Conservation (phyloP, 495 filamentous ascomycete genomes). For the Aspergillus coremiiformis region DNA sequence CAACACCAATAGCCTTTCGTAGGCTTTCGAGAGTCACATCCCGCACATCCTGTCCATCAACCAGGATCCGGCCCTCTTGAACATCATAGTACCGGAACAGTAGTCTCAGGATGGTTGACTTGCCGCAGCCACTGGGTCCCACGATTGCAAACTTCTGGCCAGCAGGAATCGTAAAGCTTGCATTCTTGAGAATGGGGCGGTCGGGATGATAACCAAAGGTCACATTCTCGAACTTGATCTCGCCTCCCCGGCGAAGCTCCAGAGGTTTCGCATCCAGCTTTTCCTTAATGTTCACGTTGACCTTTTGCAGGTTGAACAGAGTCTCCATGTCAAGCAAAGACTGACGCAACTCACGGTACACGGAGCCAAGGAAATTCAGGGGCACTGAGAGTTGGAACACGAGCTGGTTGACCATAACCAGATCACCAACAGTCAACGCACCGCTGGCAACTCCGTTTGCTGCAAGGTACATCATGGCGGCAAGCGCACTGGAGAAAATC, state of each 20-base stretch:
- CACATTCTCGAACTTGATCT: conserved; percentile 92
- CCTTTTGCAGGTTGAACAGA: conserved; percentile 96
- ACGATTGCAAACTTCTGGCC: conserved; percentile 95
- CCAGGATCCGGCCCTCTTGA: conserved; percentile 76
- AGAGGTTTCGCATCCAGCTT: conserved; percentile 63
- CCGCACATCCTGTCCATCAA: conserved; percentile 90
- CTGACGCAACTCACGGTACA: conserved; percentile 92
- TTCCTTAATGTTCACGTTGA: conserved; percentile 83
- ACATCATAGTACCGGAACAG: conserved; percentile 94
- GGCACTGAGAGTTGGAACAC: conserved; percentile 97
- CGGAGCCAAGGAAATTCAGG: conserved; percentile 90
- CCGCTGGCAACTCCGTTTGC: conserved; percentile 80
- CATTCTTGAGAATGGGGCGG: conserved; percentile 77
- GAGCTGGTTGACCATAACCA: conserved; percentile 98
- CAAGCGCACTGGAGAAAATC: conserved; percentile 91
- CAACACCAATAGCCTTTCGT: conserved; percentile 82
- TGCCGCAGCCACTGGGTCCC: conserved; percentile 91
- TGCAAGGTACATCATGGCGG: conserved; percentile 97
- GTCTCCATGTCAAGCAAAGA: conserved; percentile 97
- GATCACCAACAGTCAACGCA: conserved; percentile 80
- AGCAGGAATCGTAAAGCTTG: conserved; percentile 82
- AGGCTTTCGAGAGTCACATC: conserved; percentile 75
- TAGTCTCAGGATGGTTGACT: conserved; percentile 84
- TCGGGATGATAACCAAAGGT: conserved; percentile 87
- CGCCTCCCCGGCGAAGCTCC: conserved; percentile 64